These are phyloP conservation scores for Plenodomus lindquistii DNA, from an alignment of 2,329 filamentous ascomycete species.

Conservation along the genomic window DNA sequence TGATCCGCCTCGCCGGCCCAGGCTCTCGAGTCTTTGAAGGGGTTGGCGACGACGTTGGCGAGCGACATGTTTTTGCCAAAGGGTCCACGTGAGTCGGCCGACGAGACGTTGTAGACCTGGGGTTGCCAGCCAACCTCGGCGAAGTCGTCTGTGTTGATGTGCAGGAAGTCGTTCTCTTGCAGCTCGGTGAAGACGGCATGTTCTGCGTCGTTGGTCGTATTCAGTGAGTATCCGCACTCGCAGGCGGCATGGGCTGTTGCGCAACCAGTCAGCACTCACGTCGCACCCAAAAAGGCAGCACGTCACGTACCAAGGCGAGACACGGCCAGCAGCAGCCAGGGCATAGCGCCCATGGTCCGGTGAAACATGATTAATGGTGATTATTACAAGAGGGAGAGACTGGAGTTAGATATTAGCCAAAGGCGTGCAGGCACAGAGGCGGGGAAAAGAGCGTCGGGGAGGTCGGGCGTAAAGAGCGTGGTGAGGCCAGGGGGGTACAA, in stretches of 20 bases:
- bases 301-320: conserved; percentile 36
- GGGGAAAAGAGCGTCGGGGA: conserved; percentile 19
- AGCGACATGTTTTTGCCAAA: conserved; percentile 67
- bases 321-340: conserved; percentile 34
- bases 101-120: conserved; percentile 68
- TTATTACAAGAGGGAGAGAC: conserved; percentile 26
- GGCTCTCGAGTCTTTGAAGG: conserved; percentile 47
- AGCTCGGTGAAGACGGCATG: conserved; percentile 67
- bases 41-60: conserved; percentile 62
- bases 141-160: conserved; percentile 55
- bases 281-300: background rate
- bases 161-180: conserved; percentile 73
- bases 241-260: conserved; percentile 56
- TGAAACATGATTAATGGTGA: conserved; percentile 20
- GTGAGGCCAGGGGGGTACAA: background rate
- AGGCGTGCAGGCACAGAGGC: conserved; percentile 1
- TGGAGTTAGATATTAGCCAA: conserved; percentile 16
- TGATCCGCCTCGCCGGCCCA: conserved; percentile 52
- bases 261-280: background rate
- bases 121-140: conserved; percentile 60
- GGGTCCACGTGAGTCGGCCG: conserved; percentile 61
- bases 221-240: conserved; percentile 72
- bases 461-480: conserved; percentile 11
- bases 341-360: conserved; percentile 26
- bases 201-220: conserved; percentile 46